Evolutionary conservation across 2,329 filamentous ascomycete species (phyloP).

Genomic region (Aureobasidium musti): DNA sequence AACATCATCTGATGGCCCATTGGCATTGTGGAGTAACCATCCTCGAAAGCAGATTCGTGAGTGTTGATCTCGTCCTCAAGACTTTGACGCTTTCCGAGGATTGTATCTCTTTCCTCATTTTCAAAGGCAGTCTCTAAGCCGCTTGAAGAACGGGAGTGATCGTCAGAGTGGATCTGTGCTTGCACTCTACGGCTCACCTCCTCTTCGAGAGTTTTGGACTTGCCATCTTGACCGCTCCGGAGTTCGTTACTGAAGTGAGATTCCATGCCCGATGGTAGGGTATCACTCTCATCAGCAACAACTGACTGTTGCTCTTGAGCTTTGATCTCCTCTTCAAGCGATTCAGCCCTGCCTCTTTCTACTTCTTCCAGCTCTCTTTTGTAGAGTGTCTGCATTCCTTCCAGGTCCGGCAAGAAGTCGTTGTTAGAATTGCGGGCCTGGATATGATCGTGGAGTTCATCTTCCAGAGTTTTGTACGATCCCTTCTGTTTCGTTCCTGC

Average conservation of each 20-base stretch:
- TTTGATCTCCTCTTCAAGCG: conserved; percentile 27
- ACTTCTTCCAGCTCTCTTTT: conserved; percentile 16
- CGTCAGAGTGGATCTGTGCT: conserved; percentile 25
- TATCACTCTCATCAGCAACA: background rate
- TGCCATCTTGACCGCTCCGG: background rate
- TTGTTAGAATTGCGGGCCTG: background rate
- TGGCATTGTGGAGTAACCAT: conserved; percentile 32
- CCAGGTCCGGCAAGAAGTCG: conserved; percentile 12
- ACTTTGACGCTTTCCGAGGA: conserved; percentile 15
- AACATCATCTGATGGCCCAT: conserved; percentile 33
- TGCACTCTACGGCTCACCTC: conserved; percentile 16
- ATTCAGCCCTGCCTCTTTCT: conserved; percentile 1
- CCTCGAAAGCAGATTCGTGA: conserved; percentile 28
- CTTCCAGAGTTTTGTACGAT: conserved; percentile 13
- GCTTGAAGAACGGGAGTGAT: conserved; percentile 30
- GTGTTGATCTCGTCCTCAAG: conserved; percentile 29
- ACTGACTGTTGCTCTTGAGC: background rate
- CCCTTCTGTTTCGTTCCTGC: background rate
- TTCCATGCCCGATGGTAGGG: conserved; percentile 28
- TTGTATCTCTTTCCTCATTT: conserved; percentile 29
- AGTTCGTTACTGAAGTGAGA: conserved; percentile 28
- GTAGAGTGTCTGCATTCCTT: conserved; percentile 28
- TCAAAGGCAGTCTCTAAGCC: conserved; percentile 34
- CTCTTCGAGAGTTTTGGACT: conserved; percentile 13
- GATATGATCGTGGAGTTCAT: conserved; percentile 22